Conservation (phyloP, 1,284 basidiomycete genomes). For the Anthracocystis setariae region DNA sequence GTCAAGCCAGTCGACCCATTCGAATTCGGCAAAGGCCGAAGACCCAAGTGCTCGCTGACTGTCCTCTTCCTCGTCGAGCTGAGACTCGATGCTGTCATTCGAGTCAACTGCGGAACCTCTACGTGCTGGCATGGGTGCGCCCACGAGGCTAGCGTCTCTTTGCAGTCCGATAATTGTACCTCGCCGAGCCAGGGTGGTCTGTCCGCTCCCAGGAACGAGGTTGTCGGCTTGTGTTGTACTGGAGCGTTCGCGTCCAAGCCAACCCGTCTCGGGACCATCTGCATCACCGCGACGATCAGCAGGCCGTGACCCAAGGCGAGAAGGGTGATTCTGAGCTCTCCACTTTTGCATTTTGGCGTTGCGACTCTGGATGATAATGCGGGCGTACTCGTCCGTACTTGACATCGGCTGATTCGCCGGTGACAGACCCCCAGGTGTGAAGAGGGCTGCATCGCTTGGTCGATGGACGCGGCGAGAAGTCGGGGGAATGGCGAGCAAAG, state of each 20-base stretch:
- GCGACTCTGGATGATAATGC: constrained; percentile 72
- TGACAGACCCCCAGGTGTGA: constrained; percentile 25
- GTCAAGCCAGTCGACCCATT: constrained; percentile 74
- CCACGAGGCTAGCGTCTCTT: constrained; percentile 13
- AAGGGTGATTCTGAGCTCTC: constrained; percentile 57
- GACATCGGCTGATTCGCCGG: constrained; percentile 32
- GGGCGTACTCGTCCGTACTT: constrained; percentile 71
- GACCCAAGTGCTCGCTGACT: constrained; percentile 22
- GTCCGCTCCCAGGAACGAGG: constrained; percentile 11
- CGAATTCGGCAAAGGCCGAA: constrained; percentile 68
- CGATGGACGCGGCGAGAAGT: constrained; percentile 24
- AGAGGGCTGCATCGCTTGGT: constrained; percentile 36
- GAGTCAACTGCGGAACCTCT: constrained; percentile 44
- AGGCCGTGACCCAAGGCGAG: constrained; percentile 15
- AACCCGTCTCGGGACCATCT: constrained; percentile 5
- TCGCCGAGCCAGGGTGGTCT: constrained; percentile 38
- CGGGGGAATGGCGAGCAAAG: constrained; percentile 31
- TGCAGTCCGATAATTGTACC: constrained; percentile 48
- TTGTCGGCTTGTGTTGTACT: constrained; percentile 6
- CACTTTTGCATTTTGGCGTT: constrained; percentile 72
- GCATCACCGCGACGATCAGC: constrained; percentile 12
- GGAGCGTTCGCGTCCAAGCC: constrained; percentile 8
- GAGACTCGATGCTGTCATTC: constrained; percentile 48
- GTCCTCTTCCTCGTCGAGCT: constrained; percentile 46
- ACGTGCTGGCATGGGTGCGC: constrained; percentile 24